Base-by-base conservation (phyloP, 345 rosid species). In the Syzygium grande region DNA sequence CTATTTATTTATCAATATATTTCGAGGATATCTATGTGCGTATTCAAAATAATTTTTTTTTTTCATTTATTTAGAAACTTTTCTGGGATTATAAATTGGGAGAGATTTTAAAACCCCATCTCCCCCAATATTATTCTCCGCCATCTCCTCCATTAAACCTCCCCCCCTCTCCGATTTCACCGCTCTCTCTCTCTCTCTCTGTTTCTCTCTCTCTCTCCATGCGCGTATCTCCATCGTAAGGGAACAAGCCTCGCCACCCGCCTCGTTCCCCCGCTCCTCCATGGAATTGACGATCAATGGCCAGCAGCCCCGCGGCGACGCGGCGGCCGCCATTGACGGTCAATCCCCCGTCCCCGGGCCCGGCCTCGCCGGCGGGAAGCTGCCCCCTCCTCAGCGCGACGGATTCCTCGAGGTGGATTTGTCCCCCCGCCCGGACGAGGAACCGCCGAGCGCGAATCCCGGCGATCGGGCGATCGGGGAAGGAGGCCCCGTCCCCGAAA, bases 211-310 rank as follows among this genome's bases (percentile, higher is more conserved):
- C 21, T 34, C 15, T 10, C 51, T 46, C 29, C 84, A 2, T 16
- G 17, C 53, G 21, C 59, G 0, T 27, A 41, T 52, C 51, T 65
- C 78, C 52, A 61, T 21, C 53, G 19, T 51, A 10, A 25, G 11
- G 22, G 30, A 52, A 85, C 63, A 22, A 59, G 78, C 53, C 2
- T 55, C n/a, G 61, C 61, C 61, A 5, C 55, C 51, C 77, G 46
- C 58, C 51, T 25, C 52, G 23, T 43, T 55, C 30, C 41, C 41
- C 49, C 23, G 21, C 41, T 38, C 52, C 38, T 38, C 38, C 13
- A 87, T 88, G 90, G 87, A 86, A 53, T 43, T 84, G 52, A 59
- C 73, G 34, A 65, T 78, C 56, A 87, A 79, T 43, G 63, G 61
- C 80, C 54, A 52, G 6, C 54, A 73, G 54, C 13, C 65, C 34